These are phyloP conservation scores for Nannochloris sp. DNA, from an alignment of 139 green algal species.

Conservation along the genomic window DNA sequence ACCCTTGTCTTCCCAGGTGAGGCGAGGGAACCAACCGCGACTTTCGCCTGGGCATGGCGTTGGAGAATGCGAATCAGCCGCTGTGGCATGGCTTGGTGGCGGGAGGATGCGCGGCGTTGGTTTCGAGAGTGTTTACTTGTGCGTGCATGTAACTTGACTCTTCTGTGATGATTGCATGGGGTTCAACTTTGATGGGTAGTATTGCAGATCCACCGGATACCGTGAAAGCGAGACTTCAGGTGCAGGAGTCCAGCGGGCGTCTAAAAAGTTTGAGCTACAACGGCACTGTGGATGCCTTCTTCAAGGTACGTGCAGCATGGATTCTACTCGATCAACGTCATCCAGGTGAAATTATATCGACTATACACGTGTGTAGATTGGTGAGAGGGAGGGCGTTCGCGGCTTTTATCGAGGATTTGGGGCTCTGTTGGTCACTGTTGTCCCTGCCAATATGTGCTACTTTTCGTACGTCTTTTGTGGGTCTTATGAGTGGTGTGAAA, in stretches of 20 bases:
- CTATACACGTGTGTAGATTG: constrained; percentile 21
- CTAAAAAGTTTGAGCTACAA: not conserved
- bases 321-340: not conserved
- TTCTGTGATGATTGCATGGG: not conserved
- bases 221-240: constrained; percentile 61
- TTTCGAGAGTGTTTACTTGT: constrained; percentile 37
- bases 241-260: constrained; percentile 31
- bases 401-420: constrained; percentile 68
- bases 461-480: constrained; percentile 35
- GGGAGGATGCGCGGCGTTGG: constrained; percentile 28
- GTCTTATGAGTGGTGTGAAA: not conserved
- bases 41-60: too few relatives aligned
- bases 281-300: constrained; percentile 11
- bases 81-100: constrained; percentile 35
- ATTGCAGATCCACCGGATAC: constrained; percentile 60
- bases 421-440: constrained; percentile 41
- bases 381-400: constrained; percentile 29
- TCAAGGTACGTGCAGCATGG: not conserved
- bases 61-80: not conserved
- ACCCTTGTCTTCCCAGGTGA: too few relatives aligned
- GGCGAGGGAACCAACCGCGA: too few relatives aligned
- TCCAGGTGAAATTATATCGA: too few relatives aligned
- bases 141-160: not conserved
- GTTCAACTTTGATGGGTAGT: not conserved
- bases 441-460: constrained; percentile 66